Base-by-base conservation (phyloP, 2,329 filamentous ascomycete genomes). In the Bipolaris sorokiniana region DNA sequence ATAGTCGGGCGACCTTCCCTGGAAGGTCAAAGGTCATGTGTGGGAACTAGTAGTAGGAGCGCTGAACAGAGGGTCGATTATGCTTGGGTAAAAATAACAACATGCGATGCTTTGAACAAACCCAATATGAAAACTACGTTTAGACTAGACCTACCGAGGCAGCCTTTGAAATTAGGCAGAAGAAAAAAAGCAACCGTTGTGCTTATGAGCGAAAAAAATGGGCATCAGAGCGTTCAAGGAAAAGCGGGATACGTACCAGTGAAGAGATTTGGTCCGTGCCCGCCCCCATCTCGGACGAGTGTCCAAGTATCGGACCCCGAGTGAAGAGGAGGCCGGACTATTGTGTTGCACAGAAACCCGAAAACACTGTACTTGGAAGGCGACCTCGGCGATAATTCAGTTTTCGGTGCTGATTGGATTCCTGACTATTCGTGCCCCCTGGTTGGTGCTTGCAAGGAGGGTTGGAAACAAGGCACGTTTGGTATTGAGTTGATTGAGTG, bases 401-500 rank as follows among this genome's bases (percentile, higher is more conserved):
- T 51, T 18, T 41, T 36, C n/a, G 26, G 7, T 40, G 18, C 13
- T 23, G 28, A 22, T n/a, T 22, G 22, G 42, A 18, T n/a, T 31
- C n/a, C 40, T 37, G 26, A 34, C 11, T 20, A 23, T 33, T 31
- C 34, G 42, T 37, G 20, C 26, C 41, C 37, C 11, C 37, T 40
- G 18, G 16, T 34, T 33, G 44, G 36, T 23, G 22, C 16, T 47
- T 33, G 48, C 23, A 26, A 23, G n/a, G 37, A 20, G 16, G 33
- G 28, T 28, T n/a, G 11, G 44, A 34, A 7, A 15, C 22, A 41
- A 28, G 34, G 36, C 18, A 56, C 16, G 48, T 31, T 11, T 56
- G 16, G 33, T 48, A 42, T 23, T 16, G 31, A 22, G 70, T 15
- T 73, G 62, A 47, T 80, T 77, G 58, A 83, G 26, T 28, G 83